phyloP scores from a whole-genome alignment of 2,329 filamentous ascomycete genomes.

The Fusarium verticillioides region DNA sequence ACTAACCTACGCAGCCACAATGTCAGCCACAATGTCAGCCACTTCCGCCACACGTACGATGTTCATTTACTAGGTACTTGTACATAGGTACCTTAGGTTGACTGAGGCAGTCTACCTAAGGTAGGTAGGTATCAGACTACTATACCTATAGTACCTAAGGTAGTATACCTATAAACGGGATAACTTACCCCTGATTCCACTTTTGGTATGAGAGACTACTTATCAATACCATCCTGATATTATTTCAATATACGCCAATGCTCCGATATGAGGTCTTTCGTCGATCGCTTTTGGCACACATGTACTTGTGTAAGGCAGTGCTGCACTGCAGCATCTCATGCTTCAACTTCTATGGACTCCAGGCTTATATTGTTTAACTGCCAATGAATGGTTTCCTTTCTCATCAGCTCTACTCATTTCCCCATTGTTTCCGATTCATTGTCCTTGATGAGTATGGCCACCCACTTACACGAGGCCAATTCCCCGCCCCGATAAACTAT shows the following conservation, averaged over 20 bases:
- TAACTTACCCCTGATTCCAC: not conserved
- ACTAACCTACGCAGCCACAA: not conserved
- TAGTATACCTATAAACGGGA: too few species aligned
- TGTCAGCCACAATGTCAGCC: conserved; percentile 4
- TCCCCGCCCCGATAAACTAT: conserved; percentile 17
- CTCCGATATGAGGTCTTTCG: not conserved
- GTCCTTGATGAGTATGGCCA: not conserved
- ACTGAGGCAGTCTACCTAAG: not conserved
- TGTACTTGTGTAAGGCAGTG: not conserved
- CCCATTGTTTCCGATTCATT: not conserved
- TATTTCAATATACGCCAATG: not conserved
- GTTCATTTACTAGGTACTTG: not conserved
- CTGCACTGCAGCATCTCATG: not conserved
- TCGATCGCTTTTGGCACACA: not conserved
- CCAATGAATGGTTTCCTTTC: not conserved
- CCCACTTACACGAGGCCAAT: conserved; percentile 9
- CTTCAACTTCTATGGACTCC: not conserved
- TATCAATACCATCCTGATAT: not conserved
- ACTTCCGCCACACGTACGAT: conserved; percentile 11
- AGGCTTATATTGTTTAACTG: not conserved
- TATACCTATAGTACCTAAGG: too few species aligned
- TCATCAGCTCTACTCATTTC: not conserved
- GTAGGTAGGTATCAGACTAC: too few species aligned
- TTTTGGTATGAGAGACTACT: not conserved
- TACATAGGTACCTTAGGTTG: not conserved